Evolutionary conservation across 805 yeast species (phyloP), one percentile per base, ranked within the genome.

Genomic region (Millerozyma acaciae): DNA sequence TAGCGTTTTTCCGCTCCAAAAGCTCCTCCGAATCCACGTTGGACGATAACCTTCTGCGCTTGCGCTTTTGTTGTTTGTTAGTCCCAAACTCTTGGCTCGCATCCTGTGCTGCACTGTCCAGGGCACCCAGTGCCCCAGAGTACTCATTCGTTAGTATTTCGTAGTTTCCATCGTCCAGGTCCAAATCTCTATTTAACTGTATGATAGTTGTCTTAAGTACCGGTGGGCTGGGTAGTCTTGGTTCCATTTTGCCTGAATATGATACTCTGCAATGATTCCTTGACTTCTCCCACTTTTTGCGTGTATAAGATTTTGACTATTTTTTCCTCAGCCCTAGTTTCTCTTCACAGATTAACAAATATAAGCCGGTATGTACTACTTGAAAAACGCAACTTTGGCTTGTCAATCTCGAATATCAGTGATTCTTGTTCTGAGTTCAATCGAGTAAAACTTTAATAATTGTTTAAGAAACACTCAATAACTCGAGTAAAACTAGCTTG

Each of bases 121-220:
- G 33, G 8, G 33, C 28, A 13, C 30, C 26, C 25, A 17, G 33
- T 9, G 33, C 28, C n/a, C 32, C 41, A 13, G 39, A 33, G 35
- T 63, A 64, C 25, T 63, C 68, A 35, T 65, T 63, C 16, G 70
- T 62, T 35, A 66, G 54, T 6, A 66, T 63, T 42, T 65, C 70
- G 36, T 62, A 66, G 45, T 62, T 65, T 30, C 55, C 58, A 39
- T 61, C 68, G 17, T 63, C 69, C 12, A 54, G 55, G 35, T 66
- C 73, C 30, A 65, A 45, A 25, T 66, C 70, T 43, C 62, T 65
- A 36, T 66, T 66, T 31, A 66, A 49, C 38, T 65, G 73, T 28
- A 65, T 65, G 19, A 66, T 66, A 12, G 73, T 66, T 5, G 73
- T 62, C 43, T 66, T 66, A 33, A 66, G 57, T 8, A 57, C 54